phyloP scores from a whole-genome alignment of 495 filamentous ascomycete species.

The Penicillium tannophilum region DNA sequence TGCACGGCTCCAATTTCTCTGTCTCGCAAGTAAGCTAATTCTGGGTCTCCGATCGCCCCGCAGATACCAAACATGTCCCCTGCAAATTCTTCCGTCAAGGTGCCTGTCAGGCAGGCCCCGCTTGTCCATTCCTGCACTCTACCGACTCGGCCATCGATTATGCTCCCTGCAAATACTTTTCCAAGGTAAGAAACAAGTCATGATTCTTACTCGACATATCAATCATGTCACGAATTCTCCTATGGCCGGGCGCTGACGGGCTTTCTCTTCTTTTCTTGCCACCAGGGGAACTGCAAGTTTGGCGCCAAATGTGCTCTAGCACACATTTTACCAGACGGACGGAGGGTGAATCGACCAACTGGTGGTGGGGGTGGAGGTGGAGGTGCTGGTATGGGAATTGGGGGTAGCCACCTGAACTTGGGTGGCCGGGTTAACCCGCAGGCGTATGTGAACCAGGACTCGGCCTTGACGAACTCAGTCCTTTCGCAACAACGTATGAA shows the following conservation, averaged over 20 bases:
- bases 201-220: neutral
- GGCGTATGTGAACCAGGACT: conserved; percentile 64
- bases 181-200: conserved; percentile 67
- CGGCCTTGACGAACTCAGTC: conserved; percentile 81
- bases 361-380: conserved; percentile 28
- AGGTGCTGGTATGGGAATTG: conserved; percentile 32
- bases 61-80: conserved; percentile 96
- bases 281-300: conserved; percentile 97
- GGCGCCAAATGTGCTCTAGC: conserved; percentile 95
- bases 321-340: conserved; percentile 91
- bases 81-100: conserved; percentile 99
- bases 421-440: conserved; percentile 74
- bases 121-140: conserved; percentile 95
- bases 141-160: conserved; percentile 76
- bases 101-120: conserved; percentile 91
- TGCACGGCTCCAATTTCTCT: neutral
- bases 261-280: conserved; percentile 13
- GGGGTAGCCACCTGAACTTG: conserved; percentile 62
- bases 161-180: conserved; percentile 95
- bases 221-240: neutral
- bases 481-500: conserved; percentile 68
- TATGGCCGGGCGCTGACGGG: conserved; percentile 10
- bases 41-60: conserved; percentile 15
- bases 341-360: conserved; percentile 74
- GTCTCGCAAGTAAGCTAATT: conserved; percentile 16